Conservation (phyloP, 164 flowering plant species). For the Amborella trichopoda region DNA sequence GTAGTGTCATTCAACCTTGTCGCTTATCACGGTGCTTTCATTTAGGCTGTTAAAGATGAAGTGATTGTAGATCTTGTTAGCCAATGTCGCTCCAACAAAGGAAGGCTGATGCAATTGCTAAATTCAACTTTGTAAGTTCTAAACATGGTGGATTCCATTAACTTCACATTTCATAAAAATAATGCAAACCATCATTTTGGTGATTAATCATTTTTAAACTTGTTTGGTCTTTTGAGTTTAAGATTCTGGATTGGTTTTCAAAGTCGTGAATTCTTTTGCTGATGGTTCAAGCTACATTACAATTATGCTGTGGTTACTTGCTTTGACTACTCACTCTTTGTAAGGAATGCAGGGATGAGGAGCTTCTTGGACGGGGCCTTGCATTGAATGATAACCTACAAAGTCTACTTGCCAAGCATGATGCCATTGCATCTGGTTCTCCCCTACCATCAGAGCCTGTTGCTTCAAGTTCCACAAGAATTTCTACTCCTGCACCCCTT, state of each 20-base stretch:
- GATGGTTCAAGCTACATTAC: neutral
- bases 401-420: slow-evolving; percentile 68
- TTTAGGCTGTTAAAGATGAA: slow-evolving; percentile 84
- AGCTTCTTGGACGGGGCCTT: slow-evolving; percentile 74
- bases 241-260: neutral
- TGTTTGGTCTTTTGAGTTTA: neutral
- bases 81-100: slow-evolving; percentile 75
- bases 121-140: slow-evolving; percentile 56
- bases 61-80: slow-evolving; percentile 76
- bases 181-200: too few relatives aligned
- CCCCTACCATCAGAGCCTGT: slow-evolving; percentile 31
- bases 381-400: slow-evolving; percentile 73
- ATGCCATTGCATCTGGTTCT: slow-evolving; percentile 74
- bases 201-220: too few relatives aligned
- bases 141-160: too few relatives aligned
- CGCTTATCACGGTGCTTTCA: slow-evolving; percentile 2
- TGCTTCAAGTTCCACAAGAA: too few relatives aligned
- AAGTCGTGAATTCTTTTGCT: too few relatives aligned
- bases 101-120: slow-evolving; percentile 71
- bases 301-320: neutral
- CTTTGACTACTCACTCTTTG: too few relatives aligned
- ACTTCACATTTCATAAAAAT: too few relatives aligned
- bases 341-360: slow-evolving; percentile 60
- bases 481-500: slow-evolving; percentile 8
- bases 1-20: neutral